phyloP scores from a whole-genome alignment of 257 asterid species.

The Eustoma russellianum region DNA sequence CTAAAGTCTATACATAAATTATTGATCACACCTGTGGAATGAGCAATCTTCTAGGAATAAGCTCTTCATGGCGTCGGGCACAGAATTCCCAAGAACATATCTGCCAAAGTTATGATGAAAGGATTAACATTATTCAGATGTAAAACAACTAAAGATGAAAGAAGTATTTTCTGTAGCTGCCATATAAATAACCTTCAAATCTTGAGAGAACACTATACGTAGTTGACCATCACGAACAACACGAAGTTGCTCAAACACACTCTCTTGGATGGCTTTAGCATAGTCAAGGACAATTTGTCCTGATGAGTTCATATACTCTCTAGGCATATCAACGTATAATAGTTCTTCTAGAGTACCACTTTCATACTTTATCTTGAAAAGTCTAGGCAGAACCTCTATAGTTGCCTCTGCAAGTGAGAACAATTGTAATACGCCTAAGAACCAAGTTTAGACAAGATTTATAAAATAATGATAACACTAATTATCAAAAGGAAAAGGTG shows the following conservation, averaged over 20 bases:
- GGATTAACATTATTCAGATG: conserved; percentile 4
- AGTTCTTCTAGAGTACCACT: conserved; percentile 92
- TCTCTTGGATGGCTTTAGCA: conserved; percentile 94
- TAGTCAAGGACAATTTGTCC: conserved; percentile 93
- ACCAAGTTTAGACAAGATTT: too few relatives aligned
- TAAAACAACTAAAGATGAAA: conserved; percentile 7
- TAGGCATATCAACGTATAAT: conserved; percentile 93
- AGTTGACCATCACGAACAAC: conserved; percentile 99
- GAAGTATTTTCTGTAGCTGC: not conserved
- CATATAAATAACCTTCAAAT: conserved; percentile 60
- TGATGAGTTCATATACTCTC: conserved; percentile 79
- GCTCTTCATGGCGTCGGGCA: conserved; percentile 96
- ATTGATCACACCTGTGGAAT: conserved; percentile 65
- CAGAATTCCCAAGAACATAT: conserved; percentile 98
- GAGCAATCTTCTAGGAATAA: conserved; percentile 80
- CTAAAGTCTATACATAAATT: not conserved
- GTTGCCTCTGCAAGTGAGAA: conserved; percentile 71
- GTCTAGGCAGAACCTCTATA: conserved; percentile 83
- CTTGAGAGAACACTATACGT: conserved; percentile 83
- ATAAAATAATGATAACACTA: too few relatives aligned
- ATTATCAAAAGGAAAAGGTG: too few relatives aligned
- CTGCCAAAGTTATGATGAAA: conserved; percentile 25
- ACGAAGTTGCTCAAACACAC: conserved; percentile 91
- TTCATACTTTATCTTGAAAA: conserved; percentile 80
- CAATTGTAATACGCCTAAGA: not conserved